Conservation (phyloP, 148 eudicot genomes). For the Heliamphora exappendiculata region DNA sequence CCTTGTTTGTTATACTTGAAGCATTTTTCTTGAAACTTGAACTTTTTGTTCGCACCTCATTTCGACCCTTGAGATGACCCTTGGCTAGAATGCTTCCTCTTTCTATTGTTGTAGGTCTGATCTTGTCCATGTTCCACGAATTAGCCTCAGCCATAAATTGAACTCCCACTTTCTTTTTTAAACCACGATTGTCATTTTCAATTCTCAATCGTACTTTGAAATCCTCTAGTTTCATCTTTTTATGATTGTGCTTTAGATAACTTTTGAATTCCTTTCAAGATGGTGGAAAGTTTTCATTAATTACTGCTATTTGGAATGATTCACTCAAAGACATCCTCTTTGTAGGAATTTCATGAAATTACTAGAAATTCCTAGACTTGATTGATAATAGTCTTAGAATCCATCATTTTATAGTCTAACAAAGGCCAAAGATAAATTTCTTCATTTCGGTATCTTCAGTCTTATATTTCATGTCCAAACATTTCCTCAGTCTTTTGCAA, state of each 20-base stretch:
- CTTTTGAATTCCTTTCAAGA: neutral
- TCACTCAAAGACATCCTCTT: neutral
- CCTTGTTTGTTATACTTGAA: neutral
- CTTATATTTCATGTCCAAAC: too few relatives aligned
- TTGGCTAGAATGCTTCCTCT: neutral
- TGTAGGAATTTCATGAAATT: too few relatives aligned
- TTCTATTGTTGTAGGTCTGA: neutral
- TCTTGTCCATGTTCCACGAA: neutral
- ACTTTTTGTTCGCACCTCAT: neutral
- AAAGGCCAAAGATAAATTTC: too few relatives aligned
- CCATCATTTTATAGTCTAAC: too few relatives aligned
- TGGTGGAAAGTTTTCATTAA: neutral
- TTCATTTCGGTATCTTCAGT: too few relatives aligned
- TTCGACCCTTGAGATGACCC: neutral
- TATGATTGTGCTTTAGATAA: neutral
- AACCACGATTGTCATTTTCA: neutral
- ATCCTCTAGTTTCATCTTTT: neutral
- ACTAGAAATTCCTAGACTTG: too few relatives aligned
- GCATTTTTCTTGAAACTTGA: neutral
- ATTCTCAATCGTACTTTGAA: neutral
- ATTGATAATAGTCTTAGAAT: too few relatives aligned
- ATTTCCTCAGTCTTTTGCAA: too few relatives aligned
- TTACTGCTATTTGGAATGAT: neutral
- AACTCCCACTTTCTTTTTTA: neutral
- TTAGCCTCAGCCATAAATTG: neutral